phyloP scores from a whole-genome alignment of 768 basidiomycete genomes.

The Piloderma croceum region DNA sequence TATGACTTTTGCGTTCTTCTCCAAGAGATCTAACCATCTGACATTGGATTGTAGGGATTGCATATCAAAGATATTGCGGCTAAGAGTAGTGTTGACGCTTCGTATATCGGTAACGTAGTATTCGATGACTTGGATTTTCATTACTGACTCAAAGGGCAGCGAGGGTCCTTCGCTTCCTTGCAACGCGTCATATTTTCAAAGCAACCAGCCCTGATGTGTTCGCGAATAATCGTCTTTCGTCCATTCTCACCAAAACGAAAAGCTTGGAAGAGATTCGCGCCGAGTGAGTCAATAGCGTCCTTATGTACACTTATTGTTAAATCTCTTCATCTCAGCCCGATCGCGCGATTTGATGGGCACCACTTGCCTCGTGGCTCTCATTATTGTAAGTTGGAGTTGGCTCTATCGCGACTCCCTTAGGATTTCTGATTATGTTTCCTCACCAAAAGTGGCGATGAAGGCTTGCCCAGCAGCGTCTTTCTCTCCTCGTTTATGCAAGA shows the following conservation, averaged over 20 bases:
- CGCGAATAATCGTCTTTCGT: constrained; percentile 22
- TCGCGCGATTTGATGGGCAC: no score
- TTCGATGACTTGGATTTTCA: not conserved
- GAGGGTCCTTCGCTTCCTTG: constrained; percentile 22
- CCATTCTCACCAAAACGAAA: constrained; percentile 15
- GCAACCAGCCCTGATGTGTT: constrained; percentile 23
- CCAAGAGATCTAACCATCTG: not conserved
- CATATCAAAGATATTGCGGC: constrained; percentile 34
- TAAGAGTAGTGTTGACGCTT: constrained; percentile 24
- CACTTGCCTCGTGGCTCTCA: no score
- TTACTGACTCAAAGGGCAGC: constrained; percentile 12
- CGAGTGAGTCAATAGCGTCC: no score
- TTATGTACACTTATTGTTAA: no score
- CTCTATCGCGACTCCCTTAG: no score
- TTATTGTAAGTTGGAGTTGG: no score
- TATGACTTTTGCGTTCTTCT: constrained; percentile 2
- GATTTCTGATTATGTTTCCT: no score
- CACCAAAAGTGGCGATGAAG: no score
- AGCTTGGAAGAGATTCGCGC: no score
- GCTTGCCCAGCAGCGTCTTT: no score
- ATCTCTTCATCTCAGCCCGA: no score
- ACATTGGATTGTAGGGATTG: constrained; percentile 21
- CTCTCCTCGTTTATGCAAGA: no score
- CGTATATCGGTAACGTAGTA: constrained; percentile 29
- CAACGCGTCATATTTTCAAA: constrained; percentile 24